Evolutionary conservation across 2,329 filamentous ascomycete species (phyloP), one percentile per base, ranked within the genome.

Genomic region (Gnomoniopsis smithogilvyi): DNA sequence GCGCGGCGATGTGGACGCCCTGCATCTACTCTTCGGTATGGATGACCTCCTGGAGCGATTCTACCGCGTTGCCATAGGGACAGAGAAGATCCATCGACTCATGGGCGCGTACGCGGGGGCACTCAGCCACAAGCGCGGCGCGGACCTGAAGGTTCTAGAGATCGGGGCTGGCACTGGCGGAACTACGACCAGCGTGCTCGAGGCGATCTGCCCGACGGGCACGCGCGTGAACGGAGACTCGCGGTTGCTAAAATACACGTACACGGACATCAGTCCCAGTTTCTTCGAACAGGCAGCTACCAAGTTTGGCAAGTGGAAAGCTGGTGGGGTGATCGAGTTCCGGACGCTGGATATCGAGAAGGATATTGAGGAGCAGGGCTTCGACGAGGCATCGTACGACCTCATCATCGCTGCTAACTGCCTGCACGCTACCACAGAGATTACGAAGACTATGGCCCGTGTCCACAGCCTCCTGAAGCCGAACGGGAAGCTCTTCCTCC

Each of bases 401-500:
- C 30, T 74, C 10, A 55, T 74, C 10, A 60, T 75, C 52, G 71
- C 69, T 0, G 66, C 68, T 2, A 64, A 70, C 21, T 69, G 70
- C 1, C 59, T 74, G 7, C 67, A 72, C 49, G 66, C 67, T 3
- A 70, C 69, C 11, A 41, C 58, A 36, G 38, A 49, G 12, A 34
- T 71, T 19, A 54, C 65, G 61, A 3, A 62, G 41, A 63, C 67
- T 34, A n/a, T 68, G 67, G 19, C 46, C 3, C 67, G 71, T 51
- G 63, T 67, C 8, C 67, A 69, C n/a, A 62, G 63, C 2, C 60
- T 75, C 3, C 58, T 75, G 2, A 71, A 68, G 11, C 69, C 74
- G 0, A 71, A 69, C 2, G 76, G 76, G 0, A 70, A 72, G 38
- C 62, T 79, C 12, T 48, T 67, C 12, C 24, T 66, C 14, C 34